phyloP scores from a whole-genome alignment of 441 rosid genomes.

The Macaranga tanarius region DNA sequence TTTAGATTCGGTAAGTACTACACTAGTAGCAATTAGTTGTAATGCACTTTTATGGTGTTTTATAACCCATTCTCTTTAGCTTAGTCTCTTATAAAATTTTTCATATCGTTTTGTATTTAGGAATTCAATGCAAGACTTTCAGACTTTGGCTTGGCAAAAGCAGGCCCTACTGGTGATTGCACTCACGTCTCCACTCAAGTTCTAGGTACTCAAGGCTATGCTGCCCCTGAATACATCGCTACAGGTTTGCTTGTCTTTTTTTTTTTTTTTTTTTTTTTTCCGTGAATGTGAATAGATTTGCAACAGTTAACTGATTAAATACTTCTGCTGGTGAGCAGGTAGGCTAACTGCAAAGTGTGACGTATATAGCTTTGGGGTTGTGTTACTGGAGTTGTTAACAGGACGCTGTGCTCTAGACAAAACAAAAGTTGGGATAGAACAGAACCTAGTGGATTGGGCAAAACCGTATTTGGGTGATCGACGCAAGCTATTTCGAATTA shows the following conservation, averaged over 20 bases:
- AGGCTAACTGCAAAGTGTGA: constrained; percentile 62
- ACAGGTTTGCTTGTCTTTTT: constrained; percentile 43
- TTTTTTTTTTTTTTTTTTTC: not conserved
- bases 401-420: constrained; percentile 54
- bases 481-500: constrained; percentile 55
- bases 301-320: constrained; percentile 2
- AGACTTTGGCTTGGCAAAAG: constrained; percentile 78
- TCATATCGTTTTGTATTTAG: constrained; percentile 24
- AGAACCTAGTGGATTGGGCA: constrained; percentile 65
- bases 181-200: constrained; percentile 70
- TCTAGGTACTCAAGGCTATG: constrained; percentile 71
- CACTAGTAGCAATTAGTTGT: not conserved
- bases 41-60: not conserved
- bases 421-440: constrained; percentile 46
- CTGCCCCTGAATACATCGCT: constrained; percentile 74
- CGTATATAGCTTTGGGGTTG: constrained; percentile 76
- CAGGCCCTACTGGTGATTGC: constrained; percentile 58
- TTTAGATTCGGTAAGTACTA: constrained; percentile 46
- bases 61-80: not conserved
- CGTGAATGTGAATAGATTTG: not conserved
- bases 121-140: constrained; percentile 65
- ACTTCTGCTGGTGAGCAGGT: constrained; percentile 41
- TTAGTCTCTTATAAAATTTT: not conserved
- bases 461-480: constrained; percentile 51
- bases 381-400: constrained; percentile 61